Conservation (phyloP, 2,329 filamentous ascomycete species). For the Trichoderma citrinoviride region DNA sequence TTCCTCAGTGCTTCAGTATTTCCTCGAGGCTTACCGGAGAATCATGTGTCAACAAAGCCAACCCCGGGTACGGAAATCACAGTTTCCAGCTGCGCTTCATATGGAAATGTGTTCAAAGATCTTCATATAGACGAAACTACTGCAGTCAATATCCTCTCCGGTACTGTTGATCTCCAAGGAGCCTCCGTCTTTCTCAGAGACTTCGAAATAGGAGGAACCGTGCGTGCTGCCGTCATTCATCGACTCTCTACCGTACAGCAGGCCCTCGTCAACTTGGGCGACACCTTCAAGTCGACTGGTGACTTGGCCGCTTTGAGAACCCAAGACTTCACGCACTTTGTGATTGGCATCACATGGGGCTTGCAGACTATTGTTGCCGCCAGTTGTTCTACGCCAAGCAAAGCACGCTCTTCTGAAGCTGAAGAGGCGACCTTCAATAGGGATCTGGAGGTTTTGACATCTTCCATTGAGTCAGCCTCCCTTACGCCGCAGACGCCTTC, state of each 20-base stretch:
- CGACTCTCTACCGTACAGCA: constrained; percentile 11
- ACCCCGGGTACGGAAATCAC: not conserved
- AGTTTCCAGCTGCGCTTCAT: not conserved
- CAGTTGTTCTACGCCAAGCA: not conserved
- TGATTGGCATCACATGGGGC: constrained; percentile 23
- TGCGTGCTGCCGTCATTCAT: not conserved
- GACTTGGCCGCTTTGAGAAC: not conserved
- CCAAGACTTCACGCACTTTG: constrained; percentile 20
- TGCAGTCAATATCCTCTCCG: constrained; percentile 22
- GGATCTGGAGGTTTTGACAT: constrained; percentile 10
- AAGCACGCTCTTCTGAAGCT: not conserved
- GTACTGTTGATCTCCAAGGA: not conserved
- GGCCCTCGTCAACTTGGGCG: not conserved
- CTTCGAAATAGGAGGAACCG: rapidly evolving
- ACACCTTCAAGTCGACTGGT: not conserved
- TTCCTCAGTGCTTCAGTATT: constrained; percentile 22
- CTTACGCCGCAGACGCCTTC: not conserved
- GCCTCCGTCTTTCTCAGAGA: constrained; percentile 21
- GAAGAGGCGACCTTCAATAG: not conserved
- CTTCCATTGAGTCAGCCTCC: not conserved
- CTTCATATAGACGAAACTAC: constrained; percentile 16
- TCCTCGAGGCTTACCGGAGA: not conserved
- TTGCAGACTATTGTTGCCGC: constrained; percentile 21
- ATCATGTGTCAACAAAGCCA: not conserved
- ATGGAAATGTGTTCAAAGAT: not conserved